Percentiles rank a stretch among this genome's conserved stretches.
phyloP scores from a whole-genome alignment of 1,284 basidiomycete genomes.

The Apiotrichum sp. region DNA sequence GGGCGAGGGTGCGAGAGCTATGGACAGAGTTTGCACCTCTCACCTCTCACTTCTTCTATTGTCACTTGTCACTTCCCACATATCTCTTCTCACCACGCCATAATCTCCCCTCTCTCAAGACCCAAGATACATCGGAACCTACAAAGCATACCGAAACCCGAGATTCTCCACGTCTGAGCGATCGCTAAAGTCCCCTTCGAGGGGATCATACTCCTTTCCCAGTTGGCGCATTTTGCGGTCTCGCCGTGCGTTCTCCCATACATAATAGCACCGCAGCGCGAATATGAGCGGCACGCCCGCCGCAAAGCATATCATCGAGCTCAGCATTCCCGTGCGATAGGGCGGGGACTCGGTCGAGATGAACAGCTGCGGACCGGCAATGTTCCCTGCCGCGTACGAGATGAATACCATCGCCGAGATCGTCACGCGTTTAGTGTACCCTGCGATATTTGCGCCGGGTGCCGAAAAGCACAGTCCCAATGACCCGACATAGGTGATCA shows the following conservation, averaged over 20 bases:
- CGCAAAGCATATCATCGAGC: conserved; percentile 32
- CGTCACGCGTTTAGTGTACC: conserved; percentile 32
- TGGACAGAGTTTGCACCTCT: too few species aligned
- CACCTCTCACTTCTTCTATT: too few species aligned
- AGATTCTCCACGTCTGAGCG: conserved; percentile 28
- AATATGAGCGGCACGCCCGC: conserved; percentile 16
- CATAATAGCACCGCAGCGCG: conserved; percentile 24
- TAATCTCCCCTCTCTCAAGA: too few species aligned
- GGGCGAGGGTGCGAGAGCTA: too few species aligned
- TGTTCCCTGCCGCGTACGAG: conserved; percentile 22
- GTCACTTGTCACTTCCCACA: too few species aligned
- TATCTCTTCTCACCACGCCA: too few species aligned
- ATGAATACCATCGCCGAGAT: conserved; percentile 30
- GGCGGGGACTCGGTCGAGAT: conserved; percentile 27
- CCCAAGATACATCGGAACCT: background rate
- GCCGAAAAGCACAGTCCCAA: conserved; percentile 29
- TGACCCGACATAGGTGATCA: conserved; percentile 31
- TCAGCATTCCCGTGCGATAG: conserved; percentile 30
- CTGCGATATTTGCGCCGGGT: conserved; percentile 30
- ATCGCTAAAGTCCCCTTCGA: conserved; percentile 26
- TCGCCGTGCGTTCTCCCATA: conserved; percentile 23
- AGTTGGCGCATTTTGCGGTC: conserved; percentile 14
- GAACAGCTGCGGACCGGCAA: conserved; percentile 30
- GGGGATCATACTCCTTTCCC: conserved; percentile 10
- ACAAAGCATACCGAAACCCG: conserved; percentile 29